These are phyloP conservation scores for Draba incana DNA, from an alignment of 345 rosid genomes.

Conservation along the genomic window DNA sequence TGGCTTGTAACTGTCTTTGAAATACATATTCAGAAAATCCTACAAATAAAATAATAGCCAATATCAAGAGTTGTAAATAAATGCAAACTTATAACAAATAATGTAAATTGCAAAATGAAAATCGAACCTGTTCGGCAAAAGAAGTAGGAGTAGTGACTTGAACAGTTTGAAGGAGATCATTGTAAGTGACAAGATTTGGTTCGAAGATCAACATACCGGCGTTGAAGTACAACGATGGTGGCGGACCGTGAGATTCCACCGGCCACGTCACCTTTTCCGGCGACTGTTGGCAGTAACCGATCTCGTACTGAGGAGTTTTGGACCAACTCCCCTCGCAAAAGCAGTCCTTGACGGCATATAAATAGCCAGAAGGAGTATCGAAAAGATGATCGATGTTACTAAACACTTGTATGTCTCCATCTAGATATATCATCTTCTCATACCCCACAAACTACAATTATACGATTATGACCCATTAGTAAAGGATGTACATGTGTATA, in stretches of 20 bases:
- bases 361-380: conserved; percentile 49
- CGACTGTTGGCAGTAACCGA: conserved; percentile 69
- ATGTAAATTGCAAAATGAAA: background rate
- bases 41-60: conserved; percentile 14
- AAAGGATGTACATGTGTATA: no score
- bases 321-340: conserved; percentile 64
- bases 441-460: conserved; percentile 57
- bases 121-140: conserved; percentile 68
- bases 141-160: conserved; percentile 53
- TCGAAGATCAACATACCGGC: conserved; percentile 71
- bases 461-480: background rate
- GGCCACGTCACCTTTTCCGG: conserved; percentile 65
- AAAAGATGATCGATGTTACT: conserved; percentile 66
- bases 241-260: conserved; percentile 41
- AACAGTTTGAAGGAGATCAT: conserved; percentile 47
- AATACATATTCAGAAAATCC: conserved; percentile 67
- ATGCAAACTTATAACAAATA: background rate
- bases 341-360: conserved; percentile 67
- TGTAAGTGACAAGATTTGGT: conserved; percentile 51
- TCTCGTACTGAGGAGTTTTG: conserved; percentile 48
- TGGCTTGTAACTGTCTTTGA: conserved; percentile 57
- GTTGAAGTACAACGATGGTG: conserved; percentile 64
- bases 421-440: conserved; percentile 67
- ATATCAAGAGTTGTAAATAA: background rate
- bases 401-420: conserved; percentile 74